Base-by-base conservation (phyloP, 495 filamentous ascomycete genomes). In the Neurospora sp. region DNA sequence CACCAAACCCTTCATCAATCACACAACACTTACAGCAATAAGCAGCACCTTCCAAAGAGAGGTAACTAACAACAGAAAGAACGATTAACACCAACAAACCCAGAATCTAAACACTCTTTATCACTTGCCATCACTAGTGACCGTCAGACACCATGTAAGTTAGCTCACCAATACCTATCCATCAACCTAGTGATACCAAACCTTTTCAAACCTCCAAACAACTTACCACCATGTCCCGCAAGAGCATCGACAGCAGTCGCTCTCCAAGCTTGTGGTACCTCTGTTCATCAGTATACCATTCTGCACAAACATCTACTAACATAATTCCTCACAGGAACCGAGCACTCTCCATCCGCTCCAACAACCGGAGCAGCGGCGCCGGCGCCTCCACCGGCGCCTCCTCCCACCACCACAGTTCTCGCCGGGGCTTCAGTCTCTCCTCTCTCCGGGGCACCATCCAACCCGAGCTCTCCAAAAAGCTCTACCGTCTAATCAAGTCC, bases 401-500 rank as follows among this genome's bases (percentile, higher is more conserved):
- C 71, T 88, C 89, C 70, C 68, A 69, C 70, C 20, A 75, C 78
- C 61, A 53, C 68, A 78, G 82, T 71, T 88, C 86, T 31, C 86
- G 89, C 77, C 85, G 86, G 74, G 80, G 79, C 45, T 96, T 97
- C 87, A 92, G 88, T 73, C 89, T 97, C 82, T 87, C 88, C 71
- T 93, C 91, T 27, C 89, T 98, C 68, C 93, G 94, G 40, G 92
- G 92, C 68, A 87, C 90, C 48, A 88, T 91, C 78, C 93, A 95
- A 75, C 93, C 95, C 4, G 91, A 95, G 77, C 87, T 97, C 31
- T 92, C 91, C 80, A 90, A 91, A 76, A 92, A 91, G 75, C 89
- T 98, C 44, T 93, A 89, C 87, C 91, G 90, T 70, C 87, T 98
- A 65, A 96, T 99, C 85, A 99, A 99, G 81, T 90, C 89, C 70